Evolutionary conservation across 148 eudicot genomes (phyloP).

Genomic region (Beta vulgaris): DNA sequence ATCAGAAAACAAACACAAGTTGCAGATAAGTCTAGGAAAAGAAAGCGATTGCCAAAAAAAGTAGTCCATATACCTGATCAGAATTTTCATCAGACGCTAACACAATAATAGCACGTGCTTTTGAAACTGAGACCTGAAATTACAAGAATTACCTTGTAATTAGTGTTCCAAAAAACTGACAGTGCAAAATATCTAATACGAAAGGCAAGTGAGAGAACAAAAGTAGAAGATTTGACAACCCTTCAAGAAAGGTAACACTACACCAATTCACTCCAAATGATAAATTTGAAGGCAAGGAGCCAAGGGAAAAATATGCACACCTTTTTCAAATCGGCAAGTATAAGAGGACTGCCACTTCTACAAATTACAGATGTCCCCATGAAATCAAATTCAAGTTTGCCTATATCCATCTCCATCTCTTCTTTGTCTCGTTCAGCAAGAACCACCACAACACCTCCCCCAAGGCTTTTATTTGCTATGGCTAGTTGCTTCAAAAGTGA

Average conservation of each 20-base stretch:
- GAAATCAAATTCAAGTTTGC: constrained; percentile 82
- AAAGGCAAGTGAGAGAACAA: background rate
- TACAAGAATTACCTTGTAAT: background rate
- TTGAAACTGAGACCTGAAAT: constrained; percentile 86
- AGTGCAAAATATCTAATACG: background rate
- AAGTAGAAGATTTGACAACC: background rate
- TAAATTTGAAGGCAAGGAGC: background rate
- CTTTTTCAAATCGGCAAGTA: constrained; percentile 95
- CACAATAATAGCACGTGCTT: constrained; percentile 92
- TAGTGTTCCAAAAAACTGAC: background rate
- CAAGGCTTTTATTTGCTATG: constrained; percentile 92
- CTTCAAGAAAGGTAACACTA: background rate
- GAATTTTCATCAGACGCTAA: constrained; percentile 95
- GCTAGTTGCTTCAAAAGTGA: constrained; percentile 91
- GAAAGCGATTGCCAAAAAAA: background rate
- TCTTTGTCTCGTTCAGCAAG: constrained; percentile 95
- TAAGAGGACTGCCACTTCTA: constrained; percentile 97
- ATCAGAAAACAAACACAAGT: constrained; percentile 15
- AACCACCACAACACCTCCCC: constrained; percentile 89
- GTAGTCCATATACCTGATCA: constrained; percentile 59
- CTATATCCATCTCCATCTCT: constrained; percentile 95
- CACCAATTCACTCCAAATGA: background rate
- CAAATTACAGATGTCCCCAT: constrained; percentile 95
- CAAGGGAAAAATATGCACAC: constrained; percentile 23
- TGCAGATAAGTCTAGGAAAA: background rate